These are phyloP conservation scores for Trichaptum fuscoviolaceum DNA, from an alignment of 768 basidiomycete genomes.

Conservation along the genomic window DNA sequence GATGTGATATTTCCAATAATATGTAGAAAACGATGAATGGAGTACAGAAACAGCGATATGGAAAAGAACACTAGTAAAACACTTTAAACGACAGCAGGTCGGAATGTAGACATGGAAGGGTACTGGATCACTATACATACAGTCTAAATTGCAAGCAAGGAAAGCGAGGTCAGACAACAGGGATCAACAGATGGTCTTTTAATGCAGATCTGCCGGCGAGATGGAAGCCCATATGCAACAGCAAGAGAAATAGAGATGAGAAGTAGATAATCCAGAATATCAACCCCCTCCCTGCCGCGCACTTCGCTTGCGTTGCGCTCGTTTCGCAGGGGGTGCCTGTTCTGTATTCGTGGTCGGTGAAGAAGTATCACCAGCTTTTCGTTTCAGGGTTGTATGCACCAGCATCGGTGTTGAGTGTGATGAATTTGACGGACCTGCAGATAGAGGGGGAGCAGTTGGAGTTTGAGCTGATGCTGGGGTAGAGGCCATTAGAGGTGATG, in stretches of 20 bases:
- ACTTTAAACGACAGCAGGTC: background rate
- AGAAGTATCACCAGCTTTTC: slow-evolving; percentile 22
- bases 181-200: slow-evolving; percentile 1
- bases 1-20: background rate
- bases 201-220: background rate
- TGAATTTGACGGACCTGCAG: slow-evolving; percentile 12
- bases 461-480: slow-evolving; percentile 1
- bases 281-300: slow-evolving; percentile 42
- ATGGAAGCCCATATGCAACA: background rate
- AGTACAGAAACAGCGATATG: background rate
- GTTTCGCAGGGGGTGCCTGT: slow-evolving; percentile 44
- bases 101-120: background rate
- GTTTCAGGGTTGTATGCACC: slow-evolving; percentile 27
- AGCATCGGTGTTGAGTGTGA: slow-evolving; percentile 23
- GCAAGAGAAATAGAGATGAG: background rate
- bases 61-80: background rate
- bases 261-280: slow-evolving; percentile 18
- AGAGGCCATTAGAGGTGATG: slow-evolving; percentile 14
- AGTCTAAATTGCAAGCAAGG: background rate
- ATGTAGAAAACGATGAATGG: background rate
- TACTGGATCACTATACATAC: background rate
- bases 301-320: slow-evolving; percentile 47
- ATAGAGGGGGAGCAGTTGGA: slow-evolving; percentile 9
- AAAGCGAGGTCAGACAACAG: background rate
- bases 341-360: slow-evolving; percentile 36